Base-by-base conservation (phyloP, 1,139 yeast species). In the Saccharomyces hybrid region DNA sequence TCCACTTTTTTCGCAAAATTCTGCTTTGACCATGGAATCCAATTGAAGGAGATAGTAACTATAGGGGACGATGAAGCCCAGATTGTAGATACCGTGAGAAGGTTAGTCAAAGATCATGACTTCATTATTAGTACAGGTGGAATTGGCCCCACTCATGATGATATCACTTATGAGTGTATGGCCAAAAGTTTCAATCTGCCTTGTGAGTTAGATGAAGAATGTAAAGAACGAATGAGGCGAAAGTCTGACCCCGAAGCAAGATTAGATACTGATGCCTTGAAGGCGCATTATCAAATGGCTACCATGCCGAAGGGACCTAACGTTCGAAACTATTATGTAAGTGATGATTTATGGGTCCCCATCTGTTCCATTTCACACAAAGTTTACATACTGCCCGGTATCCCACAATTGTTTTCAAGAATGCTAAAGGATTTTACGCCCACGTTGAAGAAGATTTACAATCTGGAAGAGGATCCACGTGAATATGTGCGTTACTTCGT, bases 121-220 rank as follows among this genome's bases (percentile, higher is more conserved):
- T 78, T 88, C 54, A 78, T 88, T 4, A 78, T 88, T 16, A 88
- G 96, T 0, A 81, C 89, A 16, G 96, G 96, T 7, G 77, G 88
- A 0, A 86, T 89, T 58, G 96, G 96, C 0, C 88, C 95, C 2
- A 89, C 96, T 0, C 96, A 88, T 64, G 96, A 88, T 66, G 96
- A 88, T 67, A 84, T 88, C 56, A 88, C 96, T 0, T 88, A 89
- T 68, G 82, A 82, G 52, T 78, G 86, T 4, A 68, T 88, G 14
- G 87, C 90, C 1, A 78, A 78, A 59, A 86, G 87, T 21, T 88
- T 76, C 63, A 71, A 71, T 1, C 69, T 86, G 9, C 78, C 78
- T 0, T 72, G 83, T 55, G 70, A 69, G 47, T 66, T 84, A 19
- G 84, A 88, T 67, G 66, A 73, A 31, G 82, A 78, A 42, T 83